Evolutionary conservation across 2,329 filamentous ascomycete genomes (phyloP).

Genomic region (Alternaria arbusti): DNA sequence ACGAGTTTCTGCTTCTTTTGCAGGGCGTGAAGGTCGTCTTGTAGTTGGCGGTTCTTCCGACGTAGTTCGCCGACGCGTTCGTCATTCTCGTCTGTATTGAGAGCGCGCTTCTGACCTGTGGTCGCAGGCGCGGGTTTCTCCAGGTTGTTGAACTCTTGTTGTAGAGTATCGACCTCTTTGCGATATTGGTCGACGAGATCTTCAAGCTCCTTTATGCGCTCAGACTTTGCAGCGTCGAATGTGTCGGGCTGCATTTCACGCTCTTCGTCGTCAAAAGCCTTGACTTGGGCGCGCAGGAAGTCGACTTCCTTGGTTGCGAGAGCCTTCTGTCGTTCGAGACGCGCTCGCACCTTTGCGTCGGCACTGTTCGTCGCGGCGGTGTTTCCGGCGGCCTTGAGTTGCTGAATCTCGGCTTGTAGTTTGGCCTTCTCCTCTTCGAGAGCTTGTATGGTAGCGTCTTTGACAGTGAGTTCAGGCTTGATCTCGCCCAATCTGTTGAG

Average conservation of each 20-base stretch:
- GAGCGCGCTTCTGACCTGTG: constrained; percentile 67
- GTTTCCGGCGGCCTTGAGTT: constrained; percentile 60
- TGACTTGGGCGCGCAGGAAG: constrained; percentile 89
- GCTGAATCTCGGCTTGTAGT: constrained; percentile 73
- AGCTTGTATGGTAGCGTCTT: constrained; percentile 74
- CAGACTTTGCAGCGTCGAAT: constrained; percentile 75
- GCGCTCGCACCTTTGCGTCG: constrained; percentile 71
- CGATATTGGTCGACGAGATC: constrained; percentile 87
- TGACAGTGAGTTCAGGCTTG: constrained; percentile 78
- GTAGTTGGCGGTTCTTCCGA: constrained; percentile 86
- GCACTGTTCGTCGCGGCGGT: constrained; percentile 50
- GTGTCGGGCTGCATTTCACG: constrained; percentile 81
- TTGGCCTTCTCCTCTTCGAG: constrained; percentile 73
- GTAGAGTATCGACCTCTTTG: constrained; percentile 74
- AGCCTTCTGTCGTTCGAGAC: constrained; percentile 83
- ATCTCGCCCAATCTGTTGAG: constrained; percentile 79
- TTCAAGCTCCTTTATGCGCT: constrained; percentile 82
- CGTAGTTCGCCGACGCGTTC: constrained; percentile 81
- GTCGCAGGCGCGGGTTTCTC: constrained; percentile 60
- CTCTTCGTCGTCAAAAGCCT: constrained; percentile 85
- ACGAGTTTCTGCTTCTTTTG: constrained; percentile 75
- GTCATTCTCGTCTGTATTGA: constrained; percentile 61
- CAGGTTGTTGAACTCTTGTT: constrained; percentile 72
- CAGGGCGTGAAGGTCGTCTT: constrained; percentile 74
- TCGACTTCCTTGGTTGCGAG: constrained; percentile 92